phyloP scores from a whole-genome alignment of 2,329 filamentous ascomycete species.

The Blumeria hordei region DNA sequence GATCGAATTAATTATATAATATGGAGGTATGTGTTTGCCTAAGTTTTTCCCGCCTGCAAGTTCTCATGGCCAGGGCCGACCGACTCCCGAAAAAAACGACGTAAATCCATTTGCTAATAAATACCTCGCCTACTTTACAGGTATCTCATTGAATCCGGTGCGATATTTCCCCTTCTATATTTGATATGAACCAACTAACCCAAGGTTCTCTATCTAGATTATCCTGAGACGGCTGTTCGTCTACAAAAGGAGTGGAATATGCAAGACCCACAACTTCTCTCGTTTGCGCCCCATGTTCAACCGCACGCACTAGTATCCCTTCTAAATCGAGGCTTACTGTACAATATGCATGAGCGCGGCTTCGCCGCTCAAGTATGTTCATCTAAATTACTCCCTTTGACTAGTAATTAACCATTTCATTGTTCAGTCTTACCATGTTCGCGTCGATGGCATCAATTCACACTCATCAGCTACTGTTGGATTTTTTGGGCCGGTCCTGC shows the following conservation, averaged over 20 bases:
- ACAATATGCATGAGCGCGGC: constrained; percentile 33
- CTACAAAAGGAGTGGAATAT: constrained; percentile 46
- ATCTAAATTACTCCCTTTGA: constrained; percentile 2
- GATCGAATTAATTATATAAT: constrained; percentile 46
- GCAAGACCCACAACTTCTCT: constrained; percentile 33
- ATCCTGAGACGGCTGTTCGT: constrained; percentile 41
- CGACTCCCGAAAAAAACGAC: neutral
- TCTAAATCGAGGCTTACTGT: constrained; percentile 38
- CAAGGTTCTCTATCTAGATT: constrained; percentile 23
- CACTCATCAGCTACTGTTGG: constrained; percentile 6
- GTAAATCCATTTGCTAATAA: neutral
- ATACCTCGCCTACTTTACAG: constrained; percentile 10
- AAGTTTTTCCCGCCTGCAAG: constrained; percentile 9
- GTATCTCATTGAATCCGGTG: constrained; percentile 16
- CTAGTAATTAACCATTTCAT: neutral
- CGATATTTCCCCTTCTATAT: constrained; percentile 1
- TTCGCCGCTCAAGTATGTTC: neutral
- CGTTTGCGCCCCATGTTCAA: constrained; percentile 40
- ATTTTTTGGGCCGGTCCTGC: constrained; percentile 15
- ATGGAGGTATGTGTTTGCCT: constrained; percentile 33
- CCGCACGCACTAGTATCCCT: constrained; percentile 37
- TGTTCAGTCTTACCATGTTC: constrained; percentile 1
- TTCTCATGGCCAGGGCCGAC: constrained; percentile 12
- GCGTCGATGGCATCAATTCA: constrained; percentile 3
- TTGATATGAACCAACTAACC: constrained; percentile 1